phyloP scores from a whole-genome alignment of 306 rosid genomes.

The Rosa lucieae region DNA sequence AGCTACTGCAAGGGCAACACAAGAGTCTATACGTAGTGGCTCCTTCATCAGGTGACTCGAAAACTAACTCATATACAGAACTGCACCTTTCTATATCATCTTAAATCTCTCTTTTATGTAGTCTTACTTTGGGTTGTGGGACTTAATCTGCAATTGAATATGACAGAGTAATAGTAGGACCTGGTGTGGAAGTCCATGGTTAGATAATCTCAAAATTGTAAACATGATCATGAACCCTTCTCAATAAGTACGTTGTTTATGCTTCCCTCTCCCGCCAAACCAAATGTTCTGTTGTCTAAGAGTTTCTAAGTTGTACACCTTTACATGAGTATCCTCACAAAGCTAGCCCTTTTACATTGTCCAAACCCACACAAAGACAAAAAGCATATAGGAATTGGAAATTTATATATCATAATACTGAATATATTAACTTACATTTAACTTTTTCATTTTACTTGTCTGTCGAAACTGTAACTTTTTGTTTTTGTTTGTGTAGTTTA shows the following conservation, averaged over 20 bases:
- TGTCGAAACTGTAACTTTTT: background rate
- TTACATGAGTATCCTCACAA: background rate
- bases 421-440: background rate
- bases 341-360: background rate
- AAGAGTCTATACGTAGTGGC: constrained; percentile 68
- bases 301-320: background rate
- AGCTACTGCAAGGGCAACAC: constrained; percentile 84
- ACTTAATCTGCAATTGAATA: background rate
- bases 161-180: background rate
- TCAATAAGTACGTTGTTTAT: background rate
- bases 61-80: constrained; percentile 29
- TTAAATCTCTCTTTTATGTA: background rate
- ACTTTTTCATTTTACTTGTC: background rate
- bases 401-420: background rate
- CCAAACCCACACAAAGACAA: background rate
- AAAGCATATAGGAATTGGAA: background rate
- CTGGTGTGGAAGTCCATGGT: background rate
- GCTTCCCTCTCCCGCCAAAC: background rate
- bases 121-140: background rate
- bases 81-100: background rate
- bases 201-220: background rate
- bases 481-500: constrained; percentile 48
- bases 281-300: background rate
- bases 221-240: background rate
- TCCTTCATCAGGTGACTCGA: constrained; percentile 58